Conservation (phyloP, 176 grass and related monocot genomes). For the Triticum monococcum region DNA sequence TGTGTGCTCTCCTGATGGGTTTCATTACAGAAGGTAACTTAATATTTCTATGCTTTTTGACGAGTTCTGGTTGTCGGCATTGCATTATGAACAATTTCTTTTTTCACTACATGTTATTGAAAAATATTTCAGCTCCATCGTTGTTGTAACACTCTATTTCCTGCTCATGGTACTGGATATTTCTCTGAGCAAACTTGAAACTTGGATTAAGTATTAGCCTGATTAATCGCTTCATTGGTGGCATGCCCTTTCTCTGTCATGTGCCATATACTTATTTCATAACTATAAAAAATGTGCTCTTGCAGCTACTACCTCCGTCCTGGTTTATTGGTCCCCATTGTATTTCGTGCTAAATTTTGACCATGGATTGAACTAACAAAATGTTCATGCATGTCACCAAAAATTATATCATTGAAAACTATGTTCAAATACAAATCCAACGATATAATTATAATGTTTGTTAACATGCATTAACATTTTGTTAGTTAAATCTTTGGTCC, state of each 20-base stretch:
- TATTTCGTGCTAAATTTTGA: too few relatives aligned
- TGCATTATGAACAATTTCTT: background rate
- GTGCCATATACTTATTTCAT: background rate
- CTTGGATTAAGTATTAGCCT: background rate
- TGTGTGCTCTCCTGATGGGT: slow-evolving; percentile 44
- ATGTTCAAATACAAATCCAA: too few relatives aligned
- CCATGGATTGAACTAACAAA: too few relatives aligned
- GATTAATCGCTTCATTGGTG: background rate
- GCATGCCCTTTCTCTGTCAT: background rate
- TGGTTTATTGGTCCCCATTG: too few relatives aligned
- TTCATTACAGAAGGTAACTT: slow-evolving; percentile 59
- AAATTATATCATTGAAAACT: too few relatives aligned
- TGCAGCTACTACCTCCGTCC: background rate
- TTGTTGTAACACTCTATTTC: background rate
- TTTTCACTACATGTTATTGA: background rate
- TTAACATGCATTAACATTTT: too few relatives aligned
- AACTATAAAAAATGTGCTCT: slow-evolving; percentile 9
- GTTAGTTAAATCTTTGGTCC: too few relatives aligned
- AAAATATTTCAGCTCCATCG: background rate
- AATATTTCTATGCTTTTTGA: slow-evolving; percentile 24
- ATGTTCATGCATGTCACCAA: too few relatives aligned
- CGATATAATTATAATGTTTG: too few relatives aligned
- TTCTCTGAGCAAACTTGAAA: background rate
- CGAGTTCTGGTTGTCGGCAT: background rate
- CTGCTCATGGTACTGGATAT: background rate